phyloP scores from a whole-genome alignment of 208 protist species.

The Eutreptiella sp. region DNA sequence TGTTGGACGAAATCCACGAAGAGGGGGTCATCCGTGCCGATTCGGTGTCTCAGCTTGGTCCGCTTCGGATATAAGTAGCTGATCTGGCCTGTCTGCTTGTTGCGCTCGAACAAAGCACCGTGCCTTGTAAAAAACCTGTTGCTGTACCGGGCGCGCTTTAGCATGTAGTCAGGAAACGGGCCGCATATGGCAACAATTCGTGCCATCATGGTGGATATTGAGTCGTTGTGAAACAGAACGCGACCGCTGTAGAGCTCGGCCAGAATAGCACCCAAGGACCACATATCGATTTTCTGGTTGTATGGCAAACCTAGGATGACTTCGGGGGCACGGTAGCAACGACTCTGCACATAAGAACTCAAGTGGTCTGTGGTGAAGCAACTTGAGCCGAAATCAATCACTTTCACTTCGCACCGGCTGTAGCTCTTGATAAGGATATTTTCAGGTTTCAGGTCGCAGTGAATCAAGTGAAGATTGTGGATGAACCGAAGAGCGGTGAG shows the following conservation, averaged over 20 bases:
- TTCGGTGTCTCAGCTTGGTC: constrained; percentile 33
- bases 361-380: constrained; percentile 90
- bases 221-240: constrained; percentile 87
- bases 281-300: constrained; percentile 87
- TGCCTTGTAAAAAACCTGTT: constrained; percentile 66
- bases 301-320: constrained; percentile 86
- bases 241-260: constrained; percentile 83
- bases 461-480: constrained; percentile 85
- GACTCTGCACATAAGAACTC: constrained; percentile 84
- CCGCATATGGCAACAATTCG: constrained; percentile 80
- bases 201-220: constrained; percentile 83
- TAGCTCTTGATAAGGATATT: constrained; percentile 91
- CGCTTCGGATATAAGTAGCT: constrained; percentile 38
- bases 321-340: constrained; percentile 85
- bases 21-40: constrained; percentile 47
- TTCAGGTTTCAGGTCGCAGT: constrained; percentile 92
- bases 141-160: constrained; percentile 75
- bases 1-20: constrained; percentile 49
- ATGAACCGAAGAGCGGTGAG: constrained; percentile 76
- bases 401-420: constrained; percentile 82
- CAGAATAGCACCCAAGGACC: constrained; percentile 87
- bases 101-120: constrained; percentile 32
- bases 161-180: constrained; percentile 66
- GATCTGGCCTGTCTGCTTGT: constrained; percentile 18
- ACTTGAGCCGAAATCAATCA: constrained; percentile 91